phyloP scores from a whole-genome alignment of 1,139 yeast species.

The Taphrina flavorubra region DNA sequence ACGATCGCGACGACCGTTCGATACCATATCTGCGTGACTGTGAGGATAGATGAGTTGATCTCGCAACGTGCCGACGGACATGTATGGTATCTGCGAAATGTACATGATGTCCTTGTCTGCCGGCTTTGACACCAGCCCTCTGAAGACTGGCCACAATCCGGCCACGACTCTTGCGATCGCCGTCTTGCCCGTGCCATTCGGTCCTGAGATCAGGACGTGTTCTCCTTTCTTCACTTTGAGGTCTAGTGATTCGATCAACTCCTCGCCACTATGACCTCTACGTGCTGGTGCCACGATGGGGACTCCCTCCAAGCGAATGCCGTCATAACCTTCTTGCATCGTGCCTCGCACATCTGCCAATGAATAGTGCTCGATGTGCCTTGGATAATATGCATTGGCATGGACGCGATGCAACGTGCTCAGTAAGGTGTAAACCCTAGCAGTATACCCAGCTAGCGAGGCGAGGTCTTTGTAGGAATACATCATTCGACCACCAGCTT shows the following conservation, averaged over 20 bases:
- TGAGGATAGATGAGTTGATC: conserved; percentile 88
- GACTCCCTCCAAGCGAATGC: conserved; percentile 79
- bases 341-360: conserved; percentile 74
- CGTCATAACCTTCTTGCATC: conserved; percentile 76
- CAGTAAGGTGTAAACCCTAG: conserved; percentile 76
- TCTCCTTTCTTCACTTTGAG: conserved; percentile 71
- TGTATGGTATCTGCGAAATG: conserved; percentile 82
- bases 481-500: conserved; percentile 96
- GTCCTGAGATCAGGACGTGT: conserved; percentile 78
- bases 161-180: conserved; percentile 83
- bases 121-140: conserved; percentile 82
- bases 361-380: conserved; percentile 47
- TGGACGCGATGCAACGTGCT: conserved; percentile 82
- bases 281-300: conserved; percentile 72
- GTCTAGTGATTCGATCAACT: conserved; percentile 64
- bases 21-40: conserved; percentile 77
- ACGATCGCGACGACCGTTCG: conserved; percentile 71
- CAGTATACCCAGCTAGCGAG: conserved; percentile 87
- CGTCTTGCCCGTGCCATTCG: conserved; percentile 90
- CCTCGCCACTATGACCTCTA: conserved; percentile 49
- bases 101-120: conserved; percentile 71
- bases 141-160: conserved; percentile 89
- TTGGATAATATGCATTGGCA: conserved; percentile 55
- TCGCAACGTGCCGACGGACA: conserved; percentile 77
- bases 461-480: conserved; percentile 93